phyloP scores from a whole-genome alignment of 768 basidiomycete genomes.

The Jaapia argillacea region DNA sequence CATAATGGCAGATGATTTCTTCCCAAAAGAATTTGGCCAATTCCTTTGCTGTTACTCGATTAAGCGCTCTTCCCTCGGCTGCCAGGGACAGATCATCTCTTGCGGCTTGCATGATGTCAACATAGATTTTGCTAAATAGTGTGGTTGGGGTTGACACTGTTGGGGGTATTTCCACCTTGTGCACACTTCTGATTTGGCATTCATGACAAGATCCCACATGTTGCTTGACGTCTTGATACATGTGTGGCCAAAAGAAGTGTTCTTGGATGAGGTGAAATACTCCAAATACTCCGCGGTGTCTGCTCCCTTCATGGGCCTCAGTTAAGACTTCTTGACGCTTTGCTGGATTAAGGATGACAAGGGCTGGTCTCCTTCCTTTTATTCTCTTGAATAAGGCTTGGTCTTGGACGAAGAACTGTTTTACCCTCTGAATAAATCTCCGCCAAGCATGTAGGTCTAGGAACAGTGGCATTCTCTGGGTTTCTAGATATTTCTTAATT shows the following conservation, averaged over 20 bases:
- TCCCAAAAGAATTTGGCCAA: no score
- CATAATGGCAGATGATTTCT: conserved; percentile 22
- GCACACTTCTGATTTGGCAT: conserved; percentile 10
- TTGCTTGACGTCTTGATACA: no score
- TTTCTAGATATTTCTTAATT: no score
- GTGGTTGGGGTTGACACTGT: conserved; percentile 8
- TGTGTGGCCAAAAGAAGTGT: conserved; percentile 11
- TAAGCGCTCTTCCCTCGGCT: conserved; percentile 19
- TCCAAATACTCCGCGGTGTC: conserved; percentile 10
- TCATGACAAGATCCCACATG: conserved; percentile 10
- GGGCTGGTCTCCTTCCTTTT: background rate
- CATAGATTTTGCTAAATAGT: no score
- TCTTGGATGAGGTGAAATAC: conserved; percentile 4
- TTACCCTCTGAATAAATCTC: no score
- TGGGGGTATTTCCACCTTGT: conserved; percentile 9
- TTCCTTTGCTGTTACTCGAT: conserved; percentile 3
- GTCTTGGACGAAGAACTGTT: conserved; percentile 9
- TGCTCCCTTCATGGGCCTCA: conserved; percentile 12
- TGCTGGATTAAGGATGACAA: conserved; percentile 2
- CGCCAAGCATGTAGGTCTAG: no score
- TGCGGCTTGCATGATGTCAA: no score
- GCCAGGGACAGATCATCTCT: conserved; percentile 20
- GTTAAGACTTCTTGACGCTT: conserved; percentile 6
- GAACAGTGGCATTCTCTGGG: no score
- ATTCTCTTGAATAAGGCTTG: conserved; percentile 3